A percentile compares a stretch with the other conserved stretches of the same genome.
phyloP scores from a whole-genome alignment of 805 yeast genomes.

The Ogataea chonburiensis region DNA sequence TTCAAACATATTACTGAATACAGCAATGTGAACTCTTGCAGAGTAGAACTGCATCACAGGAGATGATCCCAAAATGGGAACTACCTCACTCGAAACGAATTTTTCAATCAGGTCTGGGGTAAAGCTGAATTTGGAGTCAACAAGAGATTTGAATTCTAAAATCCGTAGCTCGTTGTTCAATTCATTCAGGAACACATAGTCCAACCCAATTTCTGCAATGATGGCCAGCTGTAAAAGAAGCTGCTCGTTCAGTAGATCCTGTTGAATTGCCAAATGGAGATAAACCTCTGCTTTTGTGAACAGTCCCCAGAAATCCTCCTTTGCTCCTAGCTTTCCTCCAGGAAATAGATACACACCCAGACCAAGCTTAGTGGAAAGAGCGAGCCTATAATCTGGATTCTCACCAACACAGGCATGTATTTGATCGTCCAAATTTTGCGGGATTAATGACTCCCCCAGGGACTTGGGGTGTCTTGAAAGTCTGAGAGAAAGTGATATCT shows the following conservation, averaged over 20 bases:
- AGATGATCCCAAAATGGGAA: not conserved
- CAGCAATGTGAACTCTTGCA: not conserved
- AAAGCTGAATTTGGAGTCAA: conserved; percentile 1
- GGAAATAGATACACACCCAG: conserved; percentile 15
- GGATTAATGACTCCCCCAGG: conserved; percentile 5
- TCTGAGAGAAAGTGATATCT: conserved; percentile 3
- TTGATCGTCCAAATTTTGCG: conserved; percentile 6
- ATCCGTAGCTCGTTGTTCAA: not conserved
- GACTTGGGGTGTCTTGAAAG: conserved; percentile 6
- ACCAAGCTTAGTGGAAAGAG: conserved; percentile 27
- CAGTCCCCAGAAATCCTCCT: not conserved
- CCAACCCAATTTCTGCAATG: conserved; percentile 7
- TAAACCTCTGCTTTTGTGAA: conserved; percentile 9
- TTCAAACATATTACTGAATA: conserved; percentile 25
- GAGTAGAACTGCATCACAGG: conserved; percentile 5
- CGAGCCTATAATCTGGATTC: conserved; percentile 16
- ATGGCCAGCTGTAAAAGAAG: conserved; percentile 4
- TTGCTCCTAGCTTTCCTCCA: not conserved
- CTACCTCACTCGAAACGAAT: not conserved
- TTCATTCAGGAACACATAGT: conserved; percentile 4
- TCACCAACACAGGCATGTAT: conserved; percentile 4
- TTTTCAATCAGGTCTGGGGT: not conserved
- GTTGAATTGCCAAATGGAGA: conserved; percentile 1
- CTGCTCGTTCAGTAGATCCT: conserved; percentile 19
- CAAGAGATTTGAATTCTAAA: conserved; percentile 1